Conservation (phyloP, 2,329 filamentous ascomycete species). For the Chaetomium olivaceum region DNA sequence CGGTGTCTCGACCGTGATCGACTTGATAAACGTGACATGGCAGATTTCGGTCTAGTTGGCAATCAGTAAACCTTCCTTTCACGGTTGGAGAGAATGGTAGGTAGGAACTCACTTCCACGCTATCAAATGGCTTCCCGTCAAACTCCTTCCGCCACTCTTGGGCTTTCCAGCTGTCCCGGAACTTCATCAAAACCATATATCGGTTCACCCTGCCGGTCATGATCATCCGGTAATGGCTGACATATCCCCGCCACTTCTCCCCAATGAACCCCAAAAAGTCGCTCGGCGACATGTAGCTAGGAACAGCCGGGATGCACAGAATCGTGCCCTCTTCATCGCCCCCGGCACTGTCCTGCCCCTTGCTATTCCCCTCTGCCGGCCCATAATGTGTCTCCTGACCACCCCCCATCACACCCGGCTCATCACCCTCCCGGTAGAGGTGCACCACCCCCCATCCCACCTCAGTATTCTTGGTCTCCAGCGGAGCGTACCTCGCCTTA, state of each 20-base stretch:
- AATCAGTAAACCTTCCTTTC: background rate
- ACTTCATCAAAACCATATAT: constrained; percentile 96
- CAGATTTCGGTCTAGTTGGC: constrained; percentile 76
- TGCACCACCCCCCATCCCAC: constrained; percentile 92
- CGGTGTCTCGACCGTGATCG: constrained; percentile 78
- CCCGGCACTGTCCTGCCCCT: constrained; percentile 22
- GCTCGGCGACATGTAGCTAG: constrained; percentile 86
- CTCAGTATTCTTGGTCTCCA: constrained; percentile 72
- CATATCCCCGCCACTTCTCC: constrained; percentile 78
- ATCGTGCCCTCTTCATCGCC: constrained; percentile 61
- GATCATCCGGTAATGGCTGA: constrained; percentile 93
- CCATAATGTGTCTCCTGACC: constrained; percentile 4
- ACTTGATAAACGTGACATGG: constrained; percentile 91
- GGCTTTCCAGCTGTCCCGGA: constrained; percentile 72
- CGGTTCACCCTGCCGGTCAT: constrained; percentile 85
- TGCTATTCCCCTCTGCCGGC: constrained; percentile 32
- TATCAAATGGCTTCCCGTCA: constrained; percentile 91
- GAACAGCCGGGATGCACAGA: constrained; percentile 90
- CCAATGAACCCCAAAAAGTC: constrained; percentile 92
- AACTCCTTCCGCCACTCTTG: constrained; percentile 80
- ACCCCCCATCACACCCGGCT: constrained; percentile 45
- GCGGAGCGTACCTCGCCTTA: constrained; percentile 74
- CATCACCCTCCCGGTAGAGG: constrained; percentile 82
- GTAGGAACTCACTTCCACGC: constrained; percentile 71
- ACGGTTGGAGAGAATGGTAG: background rate